Evolutionary conservation across 257 asterid genomes (phyloP), one percentile per base, ranked within the genome.

Genomic region (Rubia yunnanensis): DNA sequence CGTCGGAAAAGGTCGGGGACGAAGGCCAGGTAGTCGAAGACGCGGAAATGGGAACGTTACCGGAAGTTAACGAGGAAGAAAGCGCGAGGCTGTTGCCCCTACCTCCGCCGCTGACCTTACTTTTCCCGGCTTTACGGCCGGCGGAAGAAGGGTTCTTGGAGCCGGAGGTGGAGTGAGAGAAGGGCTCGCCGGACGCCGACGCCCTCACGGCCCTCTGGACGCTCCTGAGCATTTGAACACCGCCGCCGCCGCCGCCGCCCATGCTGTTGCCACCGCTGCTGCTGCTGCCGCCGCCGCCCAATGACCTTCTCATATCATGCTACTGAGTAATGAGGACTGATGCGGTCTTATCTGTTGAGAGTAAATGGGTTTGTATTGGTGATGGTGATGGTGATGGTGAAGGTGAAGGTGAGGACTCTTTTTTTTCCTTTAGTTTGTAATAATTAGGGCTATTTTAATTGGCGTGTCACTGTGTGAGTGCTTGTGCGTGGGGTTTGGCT

Each of bases 141-240:
- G 64, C 64, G 39, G 64, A 30, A n/a, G 64, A 5, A 2, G 64
- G 36, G 18, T 32, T 59, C 44, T 59, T 59, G 13, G 44, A 63
- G 27, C 27, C 52, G 38, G 60, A 14, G 59, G 65, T n/a, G 22
- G 87, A 72, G 20, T 74, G 48, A 15, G 86, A 77, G 32, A 79
- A 59, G 9, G 85, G 74, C 22, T 82, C 88, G 14, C 81, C 79
- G 50, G 78, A 64, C 0, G 81, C 79, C 30, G 49, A 72, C 73
- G 30, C 88, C 64, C 81, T 76, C 15, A 79, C 73, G 1, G 85
- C 80, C 56, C 90, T 80, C 10, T 79, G 91, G 49, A 81, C 74
- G 28, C 68, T 71, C 79, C 82, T 72, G 4, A 88, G 49, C 62
- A 72, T 22, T 58, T 65, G 76, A 70, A 80, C 63, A 22, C 86